Conservation (phyloP, 2,329 filamentous ascomycete species). For the Fusarium annulatum region DNA sequence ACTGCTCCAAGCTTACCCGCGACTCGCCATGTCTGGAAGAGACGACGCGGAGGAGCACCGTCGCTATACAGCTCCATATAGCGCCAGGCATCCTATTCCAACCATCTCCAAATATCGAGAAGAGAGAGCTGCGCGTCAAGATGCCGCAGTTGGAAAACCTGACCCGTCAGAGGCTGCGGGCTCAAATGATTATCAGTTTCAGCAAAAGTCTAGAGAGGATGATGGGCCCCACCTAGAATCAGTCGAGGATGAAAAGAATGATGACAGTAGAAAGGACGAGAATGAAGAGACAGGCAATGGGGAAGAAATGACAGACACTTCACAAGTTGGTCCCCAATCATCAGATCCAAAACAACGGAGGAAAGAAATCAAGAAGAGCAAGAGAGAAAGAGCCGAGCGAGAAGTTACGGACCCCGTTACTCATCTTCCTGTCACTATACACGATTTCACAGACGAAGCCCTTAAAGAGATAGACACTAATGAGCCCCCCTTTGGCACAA, state of each 20-base stretch:
- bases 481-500: constrained; percentile 49
- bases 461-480: constrained; percentile 54
- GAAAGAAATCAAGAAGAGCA: constrained; percentile 60
- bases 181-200: constrained; percentile 18
- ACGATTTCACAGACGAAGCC: constrained; percentile 74
- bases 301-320: constrained; percentile 48
- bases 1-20: background rate
- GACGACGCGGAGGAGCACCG: constrained; percentile 53
- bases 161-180: constrained; percentile 11
- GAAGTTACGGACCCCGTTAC: constrained; percentile 80
- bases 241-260: constrained; percentile 19
- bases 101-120: constrained; percentile 62
- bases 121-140: constrained; percentile 57
- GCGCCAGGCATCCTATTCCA: constrained; percentile 57
- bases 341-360: constrained; percentile 59
- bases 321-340: constrained; percentile 50
- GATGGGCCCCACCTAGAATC: constrained; percentile 13
- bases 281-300: constrained; percentile 22
- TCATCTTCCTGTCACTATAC: constrained; percentile 74
- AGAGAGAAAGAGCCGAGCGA: constrained; percentile 59
- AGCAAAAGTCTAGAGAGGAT: constrained; percentile 29
- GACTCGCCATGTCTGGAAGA: constrained; percentile 49
- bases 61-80: constrained; percentile 56
- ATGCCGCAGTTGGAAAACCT: constrained; percentile 51
- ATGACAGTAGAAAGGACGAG: constrained; percentile 2